Evolutionary conservation across 2,329 filamentous ascomycete species (phyloP), one percentile per base, ranked within the genome.

Genomic region (Tolypocladium tropicale): DNA sequence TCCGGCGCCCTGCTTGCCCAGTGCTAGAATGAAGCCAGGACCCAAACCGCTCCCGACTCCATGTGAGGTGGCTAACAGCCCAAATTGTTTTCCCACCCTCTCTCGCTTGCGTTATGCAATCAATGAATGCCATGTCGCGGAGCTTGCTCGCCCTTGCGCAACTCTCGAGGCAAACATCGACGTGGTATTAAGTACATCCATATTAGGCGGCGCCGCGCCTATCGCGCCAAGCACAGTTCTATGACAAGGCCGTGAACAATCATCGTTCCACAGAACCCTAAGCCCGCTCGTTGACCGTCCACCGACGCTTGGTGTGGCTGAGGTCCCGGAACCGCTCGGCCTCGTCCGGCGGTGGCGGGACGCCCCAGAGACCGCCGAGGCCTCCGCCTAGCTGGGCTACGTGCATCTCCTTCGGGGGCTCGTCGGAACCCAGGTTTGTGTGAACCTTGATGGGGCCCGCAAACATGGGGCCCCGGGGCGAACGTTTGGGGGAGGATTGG

Each of bases 241-340:
- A 25, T n/a, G 23, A 14, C 14, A 9, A 36, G 37, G 9, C 18
- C 14, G 23, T 18, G 39, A 33, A 23, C 18, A 51, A 53, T 34
- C 21, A 55, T n/a, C 12, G 14, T 14, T 6, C 4, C n/a, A n/a
- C n/a, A n/a, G n/a, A n/a, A 43, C 28, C 30, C 58, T 57, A 65
- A 52, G 62, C 64, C 55, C 69, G 72, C 61, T 83, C 79, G 50
- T 74, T 81, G 5, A 82, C 74, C 25, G 79, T 81, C 80, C 80
- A 83, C 28, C 80, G 72, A 53, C 80, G 68, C 67, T 82, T 83
- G 1, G 73, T 69, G 23, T 72, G 69, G 36, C 71, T 74, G 56
- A 73, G 56, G 56, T 82, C 79, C 7, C 76, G 70, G 33, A 73
- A 67, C 33, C 68, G 70, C 54, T 81, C 78, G 0, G 73, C 75